These are phyloP conservation scores for Cyberlindnera euphorbiiphila DNA, from an alignment of 805 yeast genomes.

Conservation along the genomic window DNA sequence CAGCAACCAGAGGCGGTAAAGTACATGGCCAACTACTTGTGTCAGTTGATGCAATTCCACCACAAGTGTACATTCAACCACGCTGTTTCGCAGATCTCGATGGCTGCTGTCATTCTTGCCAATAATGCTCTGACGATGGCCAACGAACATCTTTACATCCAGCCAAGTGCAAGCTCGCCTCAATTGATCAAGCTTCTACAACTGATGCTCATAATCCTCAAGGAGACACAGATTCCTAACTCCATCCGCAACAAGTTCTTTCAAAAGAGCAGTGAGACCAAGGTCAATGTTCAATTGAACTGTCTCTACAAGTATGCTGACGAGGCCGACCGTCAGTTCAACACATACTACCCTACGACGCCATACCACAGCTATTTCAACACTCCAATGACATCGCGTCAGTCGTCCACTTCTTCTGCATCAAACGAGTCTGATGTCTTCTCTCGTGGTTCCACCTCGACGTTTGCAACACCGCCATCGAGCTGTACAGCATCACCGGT, in stretches of 20 bases:
- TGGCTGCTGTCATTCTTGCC: constrained; percentile 47
- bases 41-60: constrained; percentile 65
- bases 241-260: constrained; percentile 44
- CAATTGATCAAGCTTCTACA: constrained; percentile 23
- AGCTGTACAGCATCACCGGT: constrained; percentile 21
- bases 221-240: constrained; percentile 32
- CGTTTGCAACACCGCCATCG: constrained; percentile 19
- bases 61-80: constrained; percentile 51
- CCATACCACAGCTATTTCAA: constrained; percentile 17
- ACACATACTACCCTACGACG: constrained; percentile 20
- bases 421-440: constrained; percentile 15
- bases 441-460: constrained; percentile 19
- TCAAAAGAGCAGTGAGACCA: constrained; percentile 26
- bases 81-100: constrained; percentile 43
- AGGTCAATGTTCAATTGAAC: constrained; percentile 13
- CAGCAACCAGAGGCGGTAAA: constrained; percentile 39
- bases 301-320: constrained; percentile 23
- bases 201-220: constrained; percentile 18
- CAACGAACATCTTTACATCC: constrained; percentile 16
- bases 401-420: constrained; percentile 11
- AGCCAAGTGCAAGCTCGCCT: constrained; percentile 23
- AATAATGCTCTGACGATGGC: constrained; percentile 39
- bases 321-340: constrained; percentile 19
- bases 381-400: constrained; percentile 20
- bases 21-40: constrained; percentile 54